Evolutionary conservation across 192 early-diverging fungal genomes (phyloP), one percentile per base, ranked within the genome.

Genomic region (Coemansia sp.): DNA sequence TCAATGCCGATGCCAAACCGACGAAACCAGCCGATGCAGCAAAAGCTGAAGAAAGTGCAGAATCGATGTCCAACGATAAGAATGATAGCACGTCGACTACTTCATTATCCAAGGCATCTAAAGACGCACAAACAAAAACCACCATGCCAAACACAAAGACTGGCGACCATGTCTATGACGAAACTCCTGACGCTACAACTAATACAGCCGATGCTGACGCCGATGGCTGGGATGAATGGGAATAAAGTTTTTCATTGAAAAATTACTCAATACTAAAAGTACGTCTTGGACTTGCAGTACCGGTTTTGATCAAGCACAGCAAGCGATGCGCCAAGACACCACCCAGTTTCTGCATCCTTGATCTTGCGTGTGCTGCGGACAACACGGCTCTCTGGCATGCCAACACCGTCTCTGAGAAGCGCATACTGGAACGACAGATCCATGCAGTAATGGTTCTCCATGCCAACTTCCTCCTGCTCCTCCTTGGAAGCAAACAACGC

Each of bases 251-350:
- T 25, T 49, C 5, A 18, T 7, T 4, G 15, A 53, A 53, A 38
- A 3, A 53, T 53, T 23, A 24, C 9, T 37, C 6, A 6, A 18
- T 30, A 33, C 7, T 22, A 33, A 8, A 19, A 56, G 24, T 43
- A 56, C 0, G 37, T 53, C 34, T 60, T 39, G 14, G 39, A 37
- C 53, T 57, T 64, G 69, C 75, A 78, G 44, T 78, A 78, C 22
- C 34, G 25, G 43, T 61, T 50, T 61, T 78, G 64, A 27, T 94
- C 90, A 11, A 95, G 69, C 49, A 96, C 79, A 22, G 89, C 84
- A 53, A 98, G 88, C 19, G 94, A 85, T 19, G 93, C 93, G 24
- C 96, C 96, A 40, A 98, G 78, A 69, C 91, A 93, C 96, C 96
- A 98, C 12, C 96, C 96, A 15, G 92, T 95, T 67, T 98, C 94